Conservation (phyloP, 768 basidiomycete genomes). For the Kwoniella sp. region DNA sequence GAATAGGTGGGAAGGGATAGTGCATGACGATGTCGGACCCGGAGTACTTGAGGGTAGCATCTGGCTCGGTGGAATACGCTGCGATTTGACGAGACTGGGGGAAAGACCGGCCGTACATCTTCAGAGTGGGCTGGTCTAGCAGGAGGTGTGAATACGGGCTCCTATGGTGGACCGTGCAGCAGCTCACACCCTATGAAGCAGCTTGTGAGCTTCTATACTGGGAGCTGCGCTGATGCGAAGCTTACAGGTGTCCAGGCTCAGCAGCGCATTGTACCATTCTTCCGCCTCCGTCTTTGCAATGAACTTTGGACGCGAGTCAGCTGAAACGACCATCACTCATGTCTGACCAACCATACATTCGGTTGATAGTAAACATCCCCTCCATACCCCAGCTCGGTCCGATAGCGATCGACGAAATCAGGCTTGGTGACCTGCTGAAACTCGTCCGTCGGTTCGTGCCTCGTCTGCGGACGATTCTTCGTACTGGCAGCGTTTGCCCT, state of each 20-base stretch:
- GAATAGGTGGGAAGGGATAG: slow-evolving; percentile 48
- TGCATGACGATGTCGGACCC: slow-evolving; percentile 51
- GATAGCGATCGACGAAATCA: slow-evolving; percentile 23
- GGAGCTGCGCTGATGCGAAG: neutral
- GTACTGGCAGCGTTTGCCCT: neutral
- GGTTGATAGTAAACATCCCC: slow-evolving; percentile 43
- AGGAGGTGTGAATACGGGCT: neutral
- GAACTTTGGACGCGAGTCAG: slow-evolving; percentile 31
- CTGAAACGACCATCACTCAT: too few relatives aligned
- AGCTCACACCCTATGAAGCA: slow-evolving; percentile 15
- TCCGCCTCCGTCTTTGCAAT: slow-evolving; percentile 37
- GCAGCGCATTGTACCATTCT: slow-evolving; percentile 49
- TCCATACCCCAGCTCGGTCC: slow-evolving; percentile 27
- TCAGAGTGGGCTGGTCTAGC: slow-evolving; percentile 53
- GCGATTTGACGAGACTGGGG: slow-evolving; percentile 52
- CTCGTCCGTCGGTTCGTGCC: slow-evolving; percentile 21
- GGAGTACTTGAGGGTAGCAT: slow-evolving; percentile 49
- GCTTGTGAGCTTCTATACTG: neutral
- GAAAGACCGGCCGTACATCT: slow-evolving; percentile 52
- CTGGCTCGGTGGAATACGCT: slow-evolving; percentile 50
- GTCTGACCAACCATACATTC: slow-evolving; percentile 23
- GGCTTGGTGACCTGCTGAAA: slow-evolving; percentile 36
- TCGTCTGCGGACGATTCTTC: slow-evolving; percentile 1
- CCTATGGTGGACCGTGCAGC: neutral
- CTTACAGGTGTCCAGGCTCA: slow-evolving; percentile 50